Evolutionary conservation across 768 basidiomycete species (phyloP).

Genomic region (Amanita rubescens): DNA sequence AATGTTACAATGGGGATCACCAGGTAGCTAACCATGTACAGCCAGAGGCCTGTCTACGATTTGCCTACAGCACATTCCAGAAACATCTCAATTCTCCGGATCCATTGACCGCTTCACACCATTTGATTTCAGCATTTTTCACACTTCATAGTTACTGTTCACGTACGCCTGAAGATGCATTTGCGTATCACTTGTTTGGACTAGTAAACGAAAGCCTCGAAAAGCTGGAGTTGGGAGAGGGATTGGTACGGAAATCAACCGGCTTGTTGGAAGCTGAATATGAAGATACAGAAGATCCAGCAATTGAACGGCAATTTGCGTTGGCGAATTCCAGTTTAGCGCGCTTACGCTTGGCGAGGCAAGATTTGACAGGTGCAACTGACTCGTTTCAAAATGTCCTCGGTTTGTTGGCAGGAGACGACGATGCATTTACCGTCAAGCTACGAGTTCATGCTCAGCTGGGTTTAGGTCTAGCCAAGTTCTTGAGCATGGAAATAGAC

Average conservation of each 20-base stretch:
- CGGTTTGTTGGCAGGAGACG: conserved; percentile 56
- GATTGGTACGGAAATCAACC: conserved; percentile 55
- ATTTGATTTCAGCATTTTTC: conserved; percentile 73
- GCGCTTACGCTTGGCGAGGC: conserved; percentile 57
- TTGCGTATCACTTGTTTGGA: conserved; percentile 76
- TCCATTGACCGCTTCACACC: conserved; percentile 25
- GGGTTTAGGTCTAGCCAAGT: conserved; percentile 65
- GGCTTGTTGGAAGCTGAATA: conserved; percentile 76
- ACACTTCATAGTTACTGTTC: conserved; percentile 70
- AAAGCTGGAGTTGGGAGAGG: conserved; percentile 52
- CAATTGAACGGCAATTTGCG: conserved; percentile 70
- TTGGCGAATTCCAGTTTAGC: conserved; percentile 81
- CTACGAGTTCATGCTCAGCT: conserved; percentile 61
- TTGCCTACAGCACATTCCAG: conserved; percentile 52
- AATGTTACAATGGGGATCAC: neutral
- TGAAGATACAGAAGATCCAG: conserved; percentile 77
- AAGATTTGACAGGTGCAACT: conserved; percentile 51
- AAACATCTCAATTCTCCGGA: conserved; percentile 17
- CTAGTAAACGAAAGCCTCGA: conserved; percentile 83
- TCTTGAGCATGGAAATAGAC: conserved; percentile 54
- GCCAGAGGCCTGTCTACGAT: conserved; percentile 80
- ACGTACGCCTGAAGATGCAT: conserved; percentile 58
- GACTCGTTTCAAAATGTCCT: conserved; percentile 67
- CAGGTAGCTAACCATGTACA: conserved; percentile 20
- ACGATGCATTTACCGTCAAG: conserved; percentile 24